Evolutionary conservation across 176 grass and related monocot genomes (phyloP).

Genomic region (Oryza officinalis): DNA sequence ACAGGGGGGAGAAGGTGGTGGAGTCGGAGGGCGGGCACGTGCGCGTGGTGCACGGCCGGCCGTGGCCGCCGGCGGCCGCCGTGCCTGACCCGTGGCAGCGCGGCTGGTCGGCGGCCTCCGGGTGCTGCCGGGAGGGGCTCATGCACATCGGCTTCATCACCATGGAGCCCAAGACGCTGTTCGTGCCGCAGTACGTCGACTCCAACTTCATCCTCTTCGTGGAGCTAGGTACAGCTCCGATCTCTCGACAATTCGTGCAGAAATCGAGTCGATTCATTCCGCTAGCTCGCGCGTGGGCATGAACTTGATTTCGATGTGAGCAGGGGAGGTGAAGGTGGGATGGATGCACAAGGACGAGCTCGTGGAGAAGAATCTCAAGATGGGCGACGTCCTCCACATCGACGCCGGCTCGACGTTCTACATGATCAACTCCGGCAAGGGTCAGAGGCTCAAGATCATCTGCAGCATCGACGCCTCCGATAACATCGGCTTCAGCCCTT

Average conservation of each 20-base stretch:
- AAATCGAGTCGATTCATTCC: neutral
- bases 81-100: slow-evolving; percentile 2
- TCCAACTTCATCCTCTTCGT: slow-evolving; percentile 76
- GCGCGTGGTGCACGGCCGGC: slow-evolving; percentile 58
- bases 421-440: slow-evolving; percentile 77
- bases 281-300: neutral
- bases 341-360: slow-evolving; percentile 69
- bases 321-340: slow-evolving; percentile 77
- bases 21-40: slow-evolving; percentile 76
- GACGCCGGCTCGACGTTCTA: slow-evolving; percentile 82
- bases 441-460: slow-evolving; percentile 74
- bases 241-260: neutral
- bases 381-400: slow-evolving; percentile 88
- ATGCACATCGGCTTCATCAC: slow-evolving; percentile 84
- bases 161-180: slow-evolving; percentile 92
- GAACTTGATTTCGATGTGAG: neutral
- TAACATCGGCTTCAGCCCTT: slow-evolving; percentile 58
- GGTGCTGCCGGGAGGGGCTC: slow-evolving; percentile 30
- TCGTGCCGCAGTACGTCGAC: slow-evolving; percentile 93
- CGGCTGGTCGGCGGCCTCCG: neutral
- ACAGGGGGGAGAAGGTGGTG: slow-evolving; percentile 77
- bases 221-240: slow-evolving; percentile 41
- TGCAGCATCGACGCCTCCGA: slow-evolving; percentile 86
- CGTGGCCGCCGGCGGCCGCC: slow-evolving; percentile 20
- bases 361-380: slow-evolving; percentile 80